Base-by-base conservation (phyloP, 2,329 filamentous ascomycete species). In the Colletotrichum spaethianum region DNA sequence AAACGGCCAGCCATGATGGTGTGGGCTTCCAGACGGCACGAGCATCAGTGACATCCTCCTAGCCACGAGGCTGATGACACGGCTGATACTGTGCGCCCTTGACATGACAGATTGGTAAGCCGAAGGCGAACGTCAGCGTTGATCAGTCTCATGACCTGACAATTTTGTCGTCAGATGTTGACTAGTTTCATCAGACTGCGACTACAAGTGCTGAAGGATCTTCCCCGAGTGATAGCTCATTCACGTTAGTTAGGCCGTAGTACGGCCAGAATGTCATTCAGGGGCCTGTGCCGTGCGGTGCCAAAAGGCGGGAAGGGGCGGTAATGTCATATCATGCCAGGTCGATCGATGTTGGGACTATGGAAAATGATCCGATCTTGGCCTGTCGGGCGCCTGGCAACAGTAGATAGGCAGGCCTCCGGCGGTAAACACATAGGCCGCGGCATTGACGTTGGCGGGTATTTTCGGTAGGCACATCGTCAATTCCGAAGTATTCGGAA, bases 261-360 rank as follows among this genome's bases (percentile, higher is more conserved):
- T 38, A 56, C 28, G 53, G 31, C 64, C 50, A 44, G 68, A 52
- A 46, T 57, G 31, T 52, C 18, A 28, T 44, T 31, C 48, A 46
- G 57, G 63, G 44, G 57, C 23, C 23, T 40, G 40, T 46, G 48
- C 67, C 63, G 57, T 67, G 62, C 56, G 46, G 57, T 50, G 28
- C 16, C 36, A 33, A 18, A 46, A 40, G 57, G 33, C 40, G 63
- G 44, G 33, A 63, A 36, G 64, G 68, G 64, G 59, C 69, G 50
- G 64, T 63, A 71, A 12, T 57, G 69, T 68, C 69, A 59, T 68
- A 71, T 68, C 64, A 68, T 68, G 57, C 50, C 33, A 63, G 42
- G 57, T 36, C 63, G 33, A 71, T 53, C 50, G 57, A 68, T 63
- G 69, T 57, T 59, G 42, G 33, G 28, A 57, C 42, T 26, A 63